Base-by-base conservation (phyloP, 768 basidiomycete species). In the Dacryopinax primogenitus region DNA sequence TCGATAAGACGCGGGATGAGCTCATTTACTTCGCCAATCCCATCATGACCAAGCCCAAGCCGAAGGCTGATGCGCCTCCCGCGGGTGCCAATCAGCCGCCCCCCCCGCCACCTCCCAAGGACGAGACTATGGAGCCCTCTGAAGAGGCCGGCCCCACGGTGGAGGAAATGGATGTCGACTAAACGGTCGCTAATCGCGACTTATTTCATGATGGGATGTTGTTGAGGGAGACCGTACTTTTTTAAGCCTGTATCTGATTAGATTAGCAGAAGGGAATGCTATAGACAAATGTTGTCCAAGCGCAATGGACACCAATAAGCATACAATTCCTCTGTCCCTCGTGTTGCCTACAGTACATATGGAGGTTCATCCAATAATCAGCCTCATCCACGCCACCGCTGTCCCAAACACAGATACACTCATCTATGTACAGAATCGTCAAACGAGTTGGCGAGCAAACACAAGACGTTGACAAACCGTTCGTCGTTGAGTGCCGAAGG, bases 11-110 rank as follows among this genome's bases (percentile, higher is more conserved):
- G 82, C 80, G 85, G 71, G 95, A 99, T 68, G 96, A 98, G 75
- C 76, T 94, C 66, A 84, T 90, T 68, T 96, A 90, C 79, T 88
- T 90, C 71, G 87, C 88, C 61, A 84, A 86, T 30, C 91, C 92
- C 33, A 95, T 97, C 76, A 79, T 99, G 74, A 90, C 88, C 68
- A 87, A 82, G 81, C 89, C 88, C 62, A 96, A 93, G 84, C 96
- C 94, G 65, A 92, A 88, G 82, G 84, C 87, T 67, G 84, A 87
- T 71, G 78, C 70, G 41, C 44, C 66, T 58, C 64, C 69, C 30
- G 63, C 69, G 32, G 67, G 67, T 45, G 70, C 70, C 34, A 66
- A 67, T 18, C 58, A 66, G 33, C 66, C 71, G 18, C 65, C 63
- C 26, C 65, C 51, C 18, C 51, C 51, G 9, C 51, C 23, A 11